Base-by-base conservation (phyloP, 2,329 filamentous ascomycete species). In the Nothophoma quercina region DNA sequence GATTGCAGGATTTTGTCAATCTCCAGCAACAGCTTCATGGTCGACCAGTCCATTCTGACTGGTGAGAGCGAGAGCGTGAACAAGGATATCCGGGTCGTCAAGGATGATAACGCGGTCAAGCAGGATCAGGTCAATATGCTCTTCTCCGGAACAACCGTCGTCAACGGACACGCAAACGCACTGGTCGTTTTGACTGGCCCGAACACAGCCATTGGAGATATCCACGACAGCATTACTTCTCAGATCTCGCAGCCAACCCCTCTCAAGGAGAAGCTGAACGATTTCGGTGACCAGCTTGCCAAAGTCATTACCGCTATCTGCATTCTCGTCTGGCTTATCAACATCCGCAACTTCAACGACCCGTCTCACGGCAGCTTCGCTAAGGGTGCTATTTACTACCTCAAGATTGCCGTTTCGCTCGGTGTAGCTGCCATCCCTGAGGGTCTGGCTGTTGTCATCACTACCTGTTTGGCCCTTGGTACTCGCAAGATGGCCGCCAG, bases 251-350 rank as follows among this genome's bases (percentile, higher is more conserved):
- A 96, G 73, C 95, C 95, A 0, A 99, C 95, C 0, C 95, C 95
- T 12, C 78, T 99, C 64, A 99, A 99, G 82, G 91, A 99, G 82
- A 99, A 99, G 81, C 84, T 99, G 58, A 97, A 99, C 75, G 92
- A 98, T 69, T 99, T 99, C 72, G 96, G 95, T 59, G 95, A 99
- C 77, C 88, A 85, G 72, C 82, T 99, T 58, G 96, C 96, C 66
- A 99, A 98, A 82, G 95, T 98, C 57, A 99, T 99, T 63, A 98
- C 93, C 6, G 89, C 93, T 56, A 99, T 99, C 69, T 99, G 96
- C 76, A 81, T 98, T 60, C 80, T 96, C 51, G 95, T 99, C 66
- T 99, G 95, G 95, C 81, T 98, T 55, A 99, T 99, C 83, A 99
- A 99, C 79, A 91, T 98, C 64, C 88, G 91, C 69, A 91, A 99